Percentiles rank a stretch among this genome's conserved stretches.
Evolutionary conservation across 148 eudicot genomes (phyloP).

Genomic region (Silene uniflora): DNA sequence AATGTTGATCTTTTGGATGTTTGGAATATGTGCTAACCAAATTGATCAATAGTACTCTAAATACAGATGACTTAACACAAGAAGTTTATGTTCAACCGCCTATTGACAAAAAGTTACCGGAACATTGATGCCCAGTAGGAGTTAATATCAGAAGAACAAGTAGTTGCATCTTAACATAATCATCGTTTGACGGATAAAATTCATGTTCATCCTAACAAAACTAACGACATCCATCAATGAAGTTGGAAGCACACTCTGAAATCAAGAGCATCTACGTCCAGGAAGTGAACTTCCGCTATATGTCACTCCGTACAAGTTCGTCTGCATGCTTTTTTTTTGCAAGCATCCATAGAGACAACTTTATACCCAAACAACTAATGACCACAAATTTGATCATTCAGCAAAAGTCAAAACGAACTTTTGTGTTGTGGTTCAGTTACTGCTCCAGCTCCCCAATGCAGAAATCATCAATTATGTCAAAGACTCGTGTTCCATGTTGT

Average conservation of each 20-base stretch:
- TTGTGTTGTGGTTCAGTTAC: not conserved
- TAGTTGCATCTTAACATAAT: too few species aligned
- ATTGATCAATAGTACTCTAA: too few species aligned
- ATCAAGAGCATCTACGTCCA: not conserved
- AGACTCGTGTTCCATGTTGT: slow-evolving; percentile 86
- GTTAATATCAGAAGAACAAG: too few species aligned
- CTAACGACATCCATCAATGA: not conserved
- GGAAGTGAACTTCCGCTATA: too few species aligned
- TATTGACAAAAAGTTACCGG: too few species aligned
- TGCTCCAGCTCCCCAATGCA: slow-evolving; percentile 69
- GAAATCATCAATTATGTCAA: slow-evolving; percentile 85
- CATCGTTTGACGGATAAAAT: not conserved
- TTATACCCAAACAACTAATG: not conserved
- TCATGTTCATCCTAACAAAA: not conserved
- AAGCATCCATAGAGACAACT: not conserved
- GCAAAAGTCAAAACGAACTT: not conserved
- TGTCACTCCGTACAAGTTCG: not conserved
- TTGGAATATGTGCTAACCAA: too few species aligned
- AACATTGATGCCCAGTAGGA: too few species aligned
- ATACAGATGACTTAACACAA: too few species aligned
- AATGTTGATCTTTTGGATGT: too few species aligned
- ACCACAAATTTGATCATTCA: not conserved
- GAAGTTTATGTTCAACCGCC: too few species aligned
- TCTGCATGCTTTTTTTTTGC: not conserved
- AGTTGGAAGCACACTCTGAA: not conserved